These are phyloP conservation scores for Castanospermum australe DNA, from an alignment of 306 rosid genomes.

Conservation along the genomic window DNA sequence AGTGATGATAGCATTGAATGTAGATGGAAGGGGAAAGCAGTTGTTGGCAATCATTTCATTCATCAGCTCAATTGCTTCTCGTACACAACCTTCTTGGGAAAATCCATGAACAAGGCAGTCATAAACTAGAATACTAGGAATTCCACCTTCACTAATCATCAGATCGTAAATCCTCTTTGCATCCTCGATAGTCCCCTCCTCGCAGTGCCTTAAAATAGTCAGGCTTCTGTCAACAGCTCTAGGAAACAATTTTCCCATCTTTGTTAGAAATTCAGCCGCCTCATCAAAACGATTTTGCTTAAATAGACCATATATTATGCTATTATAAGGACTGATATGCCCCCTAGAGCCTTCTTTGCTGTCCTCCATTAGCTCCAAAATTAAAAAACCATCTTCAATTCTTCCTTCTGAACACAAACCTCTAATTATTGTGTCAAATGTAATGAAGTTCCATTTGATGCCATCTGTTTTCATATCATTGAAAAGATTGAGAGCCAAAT, in stretches of 20 bases:
- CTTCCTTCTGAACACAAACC: slow-evolving; percentile 68
- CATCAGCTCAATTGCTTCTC: slow-evolving; percentile 63
- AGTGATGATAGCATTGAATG: slow-evolving; percentile 53
- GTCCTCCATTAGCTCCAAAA: slow-evolving; percentile 74
- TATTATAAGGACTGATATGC: slow-evolving; percentile 66
- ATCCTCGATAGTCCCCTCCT: slow-evolving; percentile 46
- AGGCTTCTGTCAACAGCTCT: slow-evolving; percentile 65
- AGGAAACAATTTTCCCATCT: slow-evolving; percentile 60
- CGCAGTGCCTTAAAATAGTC: slow-evolving; percentile 43
- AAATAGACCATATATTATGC: slow-evolving; percentile 68
- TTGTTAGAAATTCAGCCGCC: slow-evolving; percentile 52
- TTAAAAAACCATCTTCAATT: slow-evolving; percentile 49
- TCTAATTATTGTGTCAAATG: slow-evolving; percentile 54
- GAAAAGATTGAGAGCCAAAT: slow-evolving; percentile 66
- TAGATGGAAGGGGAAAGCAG: slow-evolving; percentile 55
- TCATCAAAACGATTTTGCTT: slow-evolving; percentile 51
- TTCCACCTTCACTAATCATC: slow-evolving; percentile 55
- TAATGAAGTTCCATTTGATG: slow-evolving; percentile 51
- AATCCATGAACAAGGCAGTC: slow-evolving; percentile 49
- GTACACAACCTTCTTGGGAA: slow-evolving; percentile 44
- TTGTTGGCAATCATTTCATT: slow-evolving; percentile 60
- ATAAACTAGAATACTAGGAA: slow-evolving; percentile 63
- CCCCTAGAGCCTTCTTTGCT: slow-evolving; percentile 51
- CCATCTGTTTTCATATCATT: slow-evolving; percentile 77
- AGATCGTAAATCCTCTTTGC: slow-evolving; percentile 61